Conservation (phyloP, 2,329 filamentous ascomycete genomes). For the Neopestalotiopsis sp. region DNA sequence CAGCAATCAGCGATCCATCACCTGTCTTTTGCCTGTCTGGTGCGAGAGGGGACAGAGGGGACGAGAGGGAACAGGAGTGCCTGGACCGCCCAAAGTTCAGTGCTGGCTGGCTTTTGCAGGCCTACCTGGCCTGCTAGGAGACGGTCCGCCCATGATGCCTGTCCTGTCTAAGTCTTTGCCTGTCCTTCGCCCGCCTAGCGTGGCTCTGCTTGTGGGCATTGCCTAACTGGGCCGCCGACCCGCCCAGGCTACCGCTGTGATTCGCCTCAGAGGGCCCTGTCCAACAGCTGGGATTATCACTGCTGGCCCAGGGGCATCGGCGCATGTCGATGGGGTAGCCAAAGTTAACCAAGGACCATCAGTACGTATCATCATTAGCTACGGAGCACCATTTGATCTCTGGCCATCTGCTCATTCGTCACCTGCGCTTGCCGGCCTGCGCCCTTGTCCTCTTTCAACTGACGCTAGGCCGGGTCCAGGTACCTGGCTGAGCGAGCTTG, state of each 20-base stretch:
- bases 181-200: conserved; percentile 3
- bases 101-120: background rate
- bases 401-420: conserved; percentile 13
- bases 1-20: conserved; percentile 2
- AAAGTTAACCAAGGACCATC: background rate
- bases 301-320: background rate
- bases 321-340: background rate
- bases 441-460: conserved; percentile 2
- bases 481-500: background rate
- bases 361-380: background rate
- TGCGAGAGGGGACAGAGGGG: background rate
- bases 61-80: background rate
- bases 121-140: background rate
- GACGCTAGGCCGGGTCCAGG: background rate
- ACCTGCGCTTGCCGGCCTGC: conserved; percentile 10
- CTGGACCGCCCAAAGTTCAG: background rate
- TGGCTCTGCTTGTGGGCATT: conserved; percentile 10
- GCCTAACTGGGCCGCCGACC: conserved; percentile 9
- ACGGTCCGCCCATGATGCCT: conserved; percentile 2
- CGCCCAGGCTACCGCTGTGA: conserved; percentile 8
- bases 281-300: background rate
- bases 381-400: background rate
- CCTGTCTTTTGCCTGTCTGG: background rate
- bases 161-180: background rate
- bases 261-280: background rate